Conservation (phyloP, 2,329 filamentous ascomycete species). For the Fusarium musae region DNA sequence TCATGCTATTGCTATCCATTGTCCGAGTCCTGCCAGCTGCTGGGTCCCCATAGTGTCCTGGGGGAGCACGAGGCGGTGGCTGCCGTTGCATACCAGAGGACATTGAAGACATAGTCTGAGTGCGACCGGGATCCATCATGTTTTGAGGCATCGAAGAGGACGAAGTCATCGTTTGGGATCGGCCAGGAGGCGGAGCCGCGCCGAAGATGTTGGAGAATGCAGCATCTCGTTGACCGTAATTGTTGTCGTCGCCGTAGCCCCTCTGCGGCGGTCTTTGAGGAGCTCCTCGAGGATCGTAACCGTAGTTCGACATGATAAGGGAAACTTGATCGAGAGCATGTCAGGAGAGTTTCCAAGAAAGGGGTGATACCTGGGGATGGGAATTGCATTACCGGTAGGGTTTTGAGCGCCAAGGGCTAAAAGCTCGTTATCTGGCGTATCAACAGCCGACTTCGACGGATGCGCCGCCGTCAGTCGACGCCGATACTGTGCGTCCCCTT, state of each 20-base stretch:
- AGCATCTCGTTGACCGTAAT: conserved; percentile 81
- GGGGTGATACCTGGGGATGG: not conserved
- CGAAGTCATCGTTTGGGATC: conserved; percentile 95
- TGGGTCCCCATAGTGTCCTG: conserved; percentile 51
- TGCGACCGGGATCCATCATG: conserved; percentile 70
- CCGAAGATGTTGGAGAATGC: conserved; percentile 98
- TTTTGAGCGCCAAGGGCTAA: conserved; percentile 39
- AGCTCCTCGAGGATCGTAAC: conserved; percentile 62
- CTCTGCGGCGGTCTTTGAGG: conserved; percentile 52
- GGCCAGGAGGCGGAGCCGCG: conserved; percentile 82
- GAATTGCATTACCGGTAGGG: conserved; percentile 35
- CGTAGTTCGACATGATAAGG: conserved; percentile 67
- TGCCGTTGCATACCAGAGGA: conserved; percentile 68
- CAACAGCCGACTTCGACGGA: conserved; percentile 47
- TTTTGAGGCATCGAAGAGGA: conserved; percentile 72
- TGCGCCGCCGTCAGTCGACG: conserved; percentile 49
- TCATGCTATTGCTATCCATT: conserved; percentile 52
- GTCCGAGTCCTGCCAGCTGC: conserved; percentile 47
- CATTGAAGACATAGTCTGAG: conserved; percentile 78
- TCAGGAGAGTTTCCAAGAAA: conserved; percentile 20
- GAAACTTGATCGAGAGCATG: conserved; percentile 24
- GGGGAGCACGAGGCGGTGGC: conserved; percentile 68
- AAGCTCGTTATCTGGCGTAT: conserved; percentile 39
- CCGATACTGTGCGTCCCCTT: conserved; percentile 40
- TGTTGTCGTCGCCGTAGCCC: conserved; percentile 63